Conservation (phyloP, 2,329 filamentous ascomycete genomes). For the Hymenoscyphus fraxineus region DNA sequence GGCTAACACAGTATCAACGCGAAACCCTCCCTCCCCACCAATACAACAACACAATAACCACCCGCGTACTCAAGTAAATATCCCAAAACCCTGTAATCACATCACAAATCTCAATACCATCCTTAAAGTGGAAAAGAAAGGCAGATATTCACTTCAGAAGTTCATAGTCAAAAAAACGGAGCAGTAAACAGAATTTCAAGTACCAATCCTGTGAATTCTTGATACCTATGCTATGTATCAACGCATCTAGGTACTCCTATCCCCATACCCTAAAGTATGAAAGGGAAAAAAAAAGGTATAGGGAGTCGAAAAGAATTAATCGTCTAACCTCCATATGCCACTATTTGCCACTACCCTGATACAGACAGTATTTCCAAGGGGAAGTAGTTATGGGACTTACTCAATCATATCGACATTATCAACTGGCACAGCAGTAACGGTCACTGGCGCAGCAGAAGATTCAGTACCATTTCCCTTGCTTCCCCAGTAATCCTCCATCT, state of each 20-base stretch:
- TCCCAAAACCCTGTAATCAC: too few relatives aligned
- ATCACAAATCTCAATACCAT: too few relatives aligned
- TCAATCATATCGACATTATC: conserved; percentile 68
- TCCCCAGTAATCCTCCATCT: conserved; percentile 93
- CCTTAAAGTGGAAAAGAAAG: too few relatives aligned
- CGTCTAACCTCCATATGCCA: not conserved
- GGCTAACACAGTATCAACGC: too few relatives aligned
- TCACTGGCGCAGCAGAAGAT: conserved; percentile 30
- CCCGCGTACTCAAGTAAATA: too few relatives aligned
- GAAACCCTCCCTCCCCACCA: too few relatives aligned
- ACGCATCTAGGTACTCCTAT: not conserved
- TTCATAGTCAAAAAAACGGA: too few relatives aligned
- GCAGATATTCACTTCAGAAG: too few relatives aligned
- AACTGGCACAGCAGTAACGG: conserved; percentile 34
- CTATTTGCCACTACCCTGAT: not conserved
- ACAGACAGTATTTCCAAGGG: not conserved
- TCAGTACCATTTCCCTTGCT: conserved; percentile 37
- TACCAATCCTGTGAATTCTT: too few relatives aligned
- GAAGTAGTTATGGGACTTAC: conserved; percentile 10
- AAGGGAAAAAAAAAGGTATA: not conserved
- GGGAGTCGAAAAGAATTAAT: not conserved
- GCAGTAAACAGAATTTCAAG: too few relatives aligned
- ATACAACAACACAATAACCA: too few relatives aligned
- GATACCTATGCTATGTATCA: not conserved
- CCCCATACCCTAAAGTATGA: not conserved